These are phyloP conservation scores for Fusarium aywerte DNA, from an alignment of 2,329 filamentous ascomycete genomes.

Conservation along the genomic window DNA sequence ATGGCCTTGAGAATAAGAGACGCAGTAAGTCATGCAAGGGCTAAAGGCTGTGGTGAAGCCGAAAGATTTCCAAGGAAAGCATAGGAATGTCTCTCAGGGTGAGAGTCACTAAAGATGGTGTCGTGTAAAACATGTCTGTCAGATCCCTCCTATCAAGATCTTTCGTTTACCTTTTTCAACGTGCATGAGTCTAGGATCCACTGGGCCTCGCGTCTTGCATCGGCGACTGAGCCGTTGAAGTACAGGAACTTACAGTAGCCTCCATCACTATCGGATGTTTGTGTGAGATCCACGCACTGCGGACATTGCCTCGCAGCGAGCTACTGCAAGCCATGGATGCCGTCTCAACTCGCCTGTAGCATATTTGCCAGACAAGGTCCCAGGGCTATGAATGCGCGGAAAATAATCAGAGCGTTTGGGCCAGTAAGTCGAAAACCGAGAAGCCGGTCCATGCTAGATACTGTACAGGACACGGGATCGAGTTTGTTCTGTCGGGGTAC, in stretches of 20 bases:
- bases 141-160: constrained; percentile 38
- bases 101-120: constrained; percentile 35
- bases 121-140: constrained; percentile 27
- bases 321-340: constrained; percentile 42
- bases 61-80: constrained; percentile 27
- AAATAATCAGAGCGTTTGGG: constrained; percentile 1
- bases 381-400: constrained; percentile 9
- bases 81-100: constrained; percentile 31
- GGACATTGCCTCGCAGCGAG: constrained; percentile 23
- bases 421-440: neutral
- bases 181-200: constrained; percentile 36
- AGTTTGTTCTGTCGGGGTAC: constrained; percentile 15
- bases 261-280: constrained; percentile 30
- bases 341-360: constrained; percentile 21
- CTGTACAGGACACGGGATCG: constrained; percentile 33
- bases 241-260: constrained; percentile 27
- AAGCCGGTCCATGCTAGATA: constrained; percentile 1
- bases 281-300: constrained; percentile 39
- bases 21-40: constrained; percentile 16
- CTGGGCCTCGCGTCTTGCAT: constrained; percentile 31
- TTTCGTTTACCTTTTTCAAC: constrained; percentile 32
- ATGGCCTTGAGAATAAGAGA: neutral
- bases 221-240: constrained; percentile 5
- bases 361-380: constrained; percentile 13
- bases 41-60: constrained; percentile 11